Conservation (phyloP, 805 yeast genomes). For the Wickerhamiella sergipiensis region DNA sequence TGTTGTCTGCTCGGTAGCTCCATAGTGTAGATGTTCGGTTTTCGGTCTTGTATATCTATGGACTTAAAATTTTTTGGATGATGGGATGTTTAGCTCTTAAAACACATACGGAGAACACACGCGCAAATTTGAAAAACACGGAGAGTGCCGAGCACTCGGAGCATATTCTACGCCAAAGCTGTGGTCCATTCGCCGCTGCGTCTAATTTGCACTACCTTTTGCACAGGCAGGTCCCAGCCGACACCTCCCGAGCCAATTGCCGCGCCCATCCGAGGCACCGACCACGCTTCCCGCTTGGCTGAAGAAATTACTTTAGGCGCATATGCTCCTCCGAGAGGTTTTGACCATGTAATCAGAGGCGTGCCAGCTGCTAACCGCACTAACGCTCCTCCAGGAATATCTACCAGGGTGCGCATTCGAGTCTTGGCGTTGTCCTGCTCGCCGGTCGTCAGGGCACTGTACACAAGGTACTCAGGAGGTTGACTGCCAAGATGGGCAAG, state of each 20-base stretch:
- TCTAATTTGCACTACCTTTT: constrained; percentile 62
- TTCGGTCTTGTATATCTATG: too few species aligned
- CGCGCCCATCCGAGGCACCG: constrained; percentile 82
- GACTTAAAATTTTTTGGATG: too few species aligned
- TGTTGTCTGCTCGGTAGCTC: too few species aligned
- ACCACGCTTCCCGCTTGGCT: constrained; percentile 72
- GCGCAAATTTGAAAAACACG: too few species aligned
- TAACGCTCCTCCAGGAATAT: constrained; percentile 58
- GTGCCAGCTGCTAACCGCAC: constrained; percentile 65
- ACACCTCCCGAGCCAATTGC: constrained; percentile 67
- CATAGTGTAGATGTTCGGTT: too few species aligned
- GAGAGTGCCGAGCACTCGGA: too few species aligned
- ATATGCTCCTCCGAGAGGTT: constrained; percentile 82
- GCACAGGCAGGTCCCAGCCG: constrained; percentile 84
- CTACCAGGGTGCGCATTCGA: constrained; percentile 65
- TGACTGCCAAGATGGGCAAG: constrained; percentile 41
- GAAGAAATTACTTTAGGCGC: constrained; percentile 59
- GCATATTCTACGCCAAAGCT: background rate
- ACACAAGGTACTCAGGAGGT: constrained; percentile 74
- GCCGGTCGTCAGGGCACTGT: constrained; percentile 46
- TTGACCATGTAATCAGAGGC: constrained; percentile 67
- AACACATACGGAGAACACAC: too few species aligned
- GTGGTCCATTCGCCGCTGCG: constrained; percentile 51
- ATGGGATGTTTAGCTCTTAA: too few species aligned
- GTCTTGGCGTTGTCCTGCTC: constrained; percentile 32